Conservation (phyloP, 2,329 filamentous ascomycete genomes). For the Xylariales sp. region DNA sequence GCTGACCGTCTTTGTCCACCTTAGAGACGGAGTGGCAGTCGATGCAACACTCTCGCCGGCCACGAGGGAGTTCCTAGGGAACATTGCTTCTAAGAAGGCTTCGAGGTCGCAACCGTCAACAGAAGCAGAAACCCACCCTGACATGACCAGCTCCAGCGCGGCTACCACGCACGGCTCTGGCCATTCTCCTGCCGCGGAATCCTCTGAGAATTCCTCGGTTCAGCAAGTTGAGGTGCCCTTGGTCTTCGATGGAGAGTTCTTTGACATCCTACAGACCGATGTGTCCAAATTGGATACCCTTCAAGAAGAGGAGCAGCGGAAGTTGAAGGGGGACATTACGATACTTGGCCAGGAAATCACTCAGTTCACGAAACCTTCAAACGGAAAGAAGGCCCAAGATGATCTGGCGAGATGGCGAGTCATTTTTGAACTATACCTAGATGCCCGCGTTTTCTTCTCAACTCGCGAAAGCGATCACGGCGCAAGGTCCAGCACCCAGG, state of each 20-base stretch:
- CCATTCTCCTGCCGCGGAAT: not conserved
- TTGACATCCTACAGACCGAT: conserved; percentile 68
- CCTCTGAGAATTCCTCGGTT: conserved; percentile 7
- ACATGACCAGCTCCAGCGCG: not conserved
- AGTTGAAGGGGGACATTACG: conserved; percentile 59
- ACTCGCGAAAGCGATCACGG: conserved; percentile 68
- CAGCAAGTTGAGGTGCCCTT: conserved; percentile 67
- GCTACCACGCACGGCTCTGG: not conserved
- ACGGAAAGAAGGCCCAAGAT: conserved; percentile 51
- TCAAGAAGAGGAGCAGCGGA: conserved; percentile 60
- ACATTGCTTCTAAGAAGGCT: conserved; percentile 43
- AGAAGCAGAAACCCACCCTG: not conserved
- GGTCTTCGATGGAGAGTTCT: conserved; percentile 74
- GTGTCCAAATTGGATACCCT: conserved; percentile 64
- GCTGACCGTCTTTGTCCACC: conserved; percentile 64
- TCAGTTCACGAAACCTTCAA: conserved; percentile 58
- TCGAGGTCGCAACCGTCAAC: not conserved
- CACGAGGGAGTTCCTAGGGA: conserved; percentile 60
- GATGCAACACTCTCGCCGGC: conserved; percentile 63
- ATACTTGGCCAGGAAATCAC: conserved; percentile 61
- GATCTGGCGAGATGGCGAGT: conserved; percentile 74
- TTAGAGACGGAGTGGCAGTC: conserved; percentile 61
- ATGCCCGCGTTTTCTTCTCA: conserved; percentile 78
- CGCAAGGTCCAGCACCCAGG: conserved; percentile 58
- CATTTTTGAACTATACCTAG: conserved; percentile 77